Evolutionary conservation across 1,284 basidiomycete genomes (phyloP), one percentile per base, ranked within the genome.

Genomic region (Puccinia horiana): DNA sequence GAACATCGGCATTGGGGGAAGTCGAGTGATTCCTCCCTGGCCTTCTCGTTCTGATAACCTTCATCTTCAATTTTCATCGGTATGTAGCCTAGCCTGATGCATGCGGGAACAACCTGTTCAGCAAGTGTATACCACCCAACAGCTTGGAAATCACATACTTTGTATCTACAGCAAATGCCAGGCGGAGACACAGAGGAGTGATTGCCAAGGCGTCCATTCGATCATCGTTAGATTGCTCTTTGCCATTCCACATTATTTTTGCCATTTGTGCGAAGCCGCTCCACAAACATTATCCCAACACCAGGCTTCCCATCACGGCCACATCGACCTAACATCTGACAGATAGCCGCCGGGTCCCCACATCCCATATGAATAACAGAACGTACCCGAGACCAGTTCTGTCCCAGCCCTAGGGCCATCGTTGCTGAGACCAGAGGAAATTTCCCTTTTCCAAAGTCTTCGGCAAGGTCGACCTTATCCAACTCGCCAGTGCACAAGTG

Each of bases 221-320:
- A 6, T 58, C 26, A 32, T 58, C 56, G 8, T 58, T 16, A 1
- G 56, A 29, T 8, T 29, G 56, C 56, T 58, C 56, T 8, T 5
- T n/a, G 6, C 26, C 26, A 26, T 58, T 26, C 9, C 8, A 58
- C 8, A 26, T 3, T 26, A 32, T 58, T 58, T 32, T 29, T 58
- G 5, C 56, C 56, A 6, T 23, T 23, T 18, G 8, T 3, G 0
- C 69, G 42, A 29, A 20, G 47, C 42, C n/a, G 32, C 52, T 72
- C 69, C 44, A 72, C 42, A 16, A 72, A 72, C 26, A 72, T 26
- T 11, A 72, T 72, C n/a, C n/a, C 69, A 6, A 72, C 40, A 16
- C 69, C 69, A 20, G 67, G 67, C 32, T 37, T 3, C 6, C 67
- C 37, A 70, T 70, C 67, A 4, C 67, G 20, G 8, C 67, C 67